phyloP scores from a whole-genome alignment of 2,329 filamentous ascomycete species.

The Ascochyta viciae-villosae region DNA sequence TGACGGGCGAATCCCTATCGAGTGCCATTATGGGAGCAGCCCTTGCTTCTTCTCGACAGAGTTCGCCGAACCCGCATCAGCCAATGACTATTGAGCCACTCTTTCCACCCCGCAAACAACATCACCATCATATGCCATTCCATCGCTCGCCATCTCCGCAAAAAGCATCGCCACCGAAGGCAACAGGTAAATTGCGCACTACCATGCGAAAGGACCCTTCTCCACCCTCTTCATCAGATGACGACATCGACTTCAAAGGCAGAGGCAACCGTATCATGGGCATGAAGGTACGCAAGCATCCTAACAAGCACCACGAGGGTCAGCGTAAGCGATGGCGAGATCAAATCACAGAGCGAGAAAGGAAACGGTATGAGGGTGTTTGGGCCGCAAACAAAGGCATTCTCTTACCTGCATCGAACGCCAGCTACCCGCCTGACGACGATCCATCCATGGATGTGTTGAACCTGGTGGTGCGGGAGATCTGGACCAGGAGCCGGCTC shows the following conservation, averaged over 20 bases:
- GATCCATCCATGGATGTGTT: conserved; percentile 62
- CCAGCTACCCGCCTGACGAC: conserved; percentile 11
- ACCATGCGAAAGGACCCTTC: conserved; percentile 66
- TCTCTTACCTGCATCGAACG: conserved; percentile 28
- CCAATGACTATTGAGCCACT: conserved; percentile 42
- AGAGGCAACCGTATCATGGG: conserved; percentile 65
- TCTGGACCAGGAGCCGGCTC: conserved; percentile 76
- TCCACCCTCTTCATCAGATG: conserved; percentile 59
- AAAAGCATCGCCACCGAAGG: conserved; percentile 43
- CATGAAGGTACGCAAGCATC: conserved; percentile 60
- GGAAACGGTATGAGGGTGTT: conserved; percentile 82
- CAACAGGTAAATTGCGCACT: conserved; percentile 65
- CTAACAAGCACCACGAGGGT: conserved; percentile 76
- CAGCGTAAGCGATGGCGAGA: conserved; percentile 79
- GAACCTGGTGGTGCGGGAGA: conserved; percentile 73
- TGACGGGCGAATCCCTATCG: conserved; percentile 70
- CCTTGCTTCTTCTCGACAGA: conserved; percentile 68
- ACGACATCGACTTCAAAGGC: conserved; percentile 60
- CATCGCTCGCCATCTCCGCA: conserved; percentile 49
- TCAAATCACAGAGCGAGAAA: conserved; percentile 72
- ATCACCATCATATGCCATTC: conserved; percentile 46
- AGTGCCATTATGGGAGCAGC: conserved; percentile 79
- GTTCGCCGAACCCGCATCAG: conserved; percentile 48
- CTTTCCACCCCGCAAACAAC: conserved; percentile 52
- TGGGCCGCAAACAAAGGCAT: conserved; percentile 82